A percentile compares a stretch with the other conserved stretches of the same genome.
Conservation (phyloP, 768 basidiomycete species). For the Mycena metata region DNA sequence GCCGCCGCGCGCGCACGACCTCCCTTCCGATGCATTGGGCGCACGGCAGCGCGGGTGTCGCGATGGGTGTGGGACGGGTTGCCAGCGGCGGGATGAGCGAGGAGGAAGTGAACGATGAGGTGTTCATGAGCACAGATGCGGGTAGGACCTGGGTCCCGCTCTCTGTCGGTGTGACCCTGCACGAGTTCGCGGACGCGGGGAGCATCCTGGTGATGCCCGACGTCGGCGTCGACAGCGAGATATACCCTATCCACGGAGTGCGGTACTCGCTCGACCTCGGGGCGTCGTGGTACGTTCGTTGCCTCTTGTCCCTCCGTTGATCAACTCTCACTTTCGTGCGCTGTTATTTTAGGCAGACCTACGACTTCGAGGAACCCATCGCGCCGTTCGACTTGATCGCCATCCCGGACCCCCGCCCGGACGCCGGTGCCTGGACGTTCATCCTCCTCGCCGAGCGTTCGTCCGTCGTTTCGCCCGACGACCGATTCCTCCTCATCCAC, state of each 20-base stretch:
- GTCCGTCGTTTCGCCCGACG: conserved; percentile 54
- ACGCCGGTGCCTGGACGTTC: conserved; percentile 97
- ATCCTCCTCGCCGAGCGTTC: conserved; percentile 75
- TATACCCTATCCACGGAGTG: conserved; percentile 73
- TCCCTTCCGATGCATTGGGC: conserved; percentile 92
- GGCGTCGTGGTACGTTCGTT: conserved; percentile 75
- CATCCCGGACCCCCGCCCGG: conserved; percentile 89
- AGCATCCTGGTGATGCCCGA: conserved; percentile 80
- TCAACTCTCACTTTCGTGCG: background rate
- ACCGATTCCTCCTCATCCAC: conserved; percentile 77
- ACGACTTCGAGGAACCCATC: conserved; percentile 78
- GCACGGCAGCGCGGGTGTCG: conserved; percentile 88
- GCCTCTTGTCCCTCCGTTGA: background rate
- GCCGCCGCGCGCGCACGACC: conserved; percentile 75
- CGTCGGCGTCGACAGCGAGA: conserved; percentile 74
- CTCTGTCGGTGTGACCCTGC: conserved; percentile 83
- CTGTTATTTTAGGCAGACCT: conserved; percentile 67
- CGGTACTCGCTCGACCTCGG: conserved; percentile 89
- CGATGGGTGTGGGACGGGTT: conserved; percentile 90
- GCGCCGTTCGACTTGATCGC: conserved; percentile 84
- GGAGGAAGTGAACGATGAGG: conserved; percentile 59
- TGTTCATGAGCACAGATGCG: conserved; percentile 92
- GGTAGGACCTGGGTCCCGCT: conserved; percentile 90
- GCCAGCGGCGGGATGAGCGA: too few species aligned
- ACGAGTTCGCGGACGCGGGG: conserved; percentile 93